Conservation (phyloP, 495 filamentous ascomycete genomes). For the Neurospora sp. region DNA sequence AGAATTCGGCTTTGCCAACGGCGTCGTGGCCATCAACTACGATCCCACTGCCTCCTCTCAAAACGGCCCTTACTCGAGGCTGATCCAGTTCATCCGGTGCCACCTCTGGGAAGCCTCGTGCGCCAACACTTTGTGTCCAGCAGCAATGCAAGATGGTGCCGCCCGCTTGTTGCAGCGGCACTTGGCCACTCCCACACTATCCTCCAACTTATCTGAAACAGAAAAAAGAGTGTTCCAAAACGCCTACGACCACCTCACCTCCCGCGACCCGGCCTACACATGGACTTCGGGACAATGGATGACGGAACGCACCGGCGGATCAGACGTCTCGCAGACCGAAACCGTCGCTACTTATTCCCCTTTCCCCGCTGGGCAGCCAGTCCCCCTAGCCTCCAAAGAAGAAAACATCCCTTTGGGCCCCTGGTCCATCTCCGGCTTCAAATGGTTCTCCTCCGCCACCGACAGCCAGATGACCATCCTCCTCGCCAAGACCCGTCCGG, state of each 20-base stretch:
- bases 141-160: conserved; percentile 63
- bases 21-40: conserved; percentile 45
- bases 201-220: conserved; percentile 6
- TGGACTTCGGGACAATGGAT: conserved; percentile 85
- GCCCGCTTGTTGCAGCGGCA: conserved; percentile 49
- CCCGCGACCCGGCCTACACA: conserved; percentile 44
- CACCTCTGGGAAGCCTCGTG: conserved; percentile 57
- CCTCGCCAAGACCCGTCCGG: conserved; percentile 51
- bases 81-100: conserved; percentile 45
- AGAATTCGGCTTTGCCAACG: conserved; percentile 40
- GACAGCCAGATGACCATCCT: conserved; percentile 61
- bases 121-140: conserved; percentile 55
- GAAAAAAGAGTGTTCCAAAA: conserved; percentile 36
- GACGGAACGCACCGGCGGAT: conserved; percentile 70
- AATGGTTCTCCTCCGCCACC: conserved; percentile 69
- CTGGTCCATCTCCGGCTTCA: conserved; percentile 58
- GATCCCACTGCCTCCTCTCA: conserved; percentile 23
- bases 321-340: conserved; percentile 63
- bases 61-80: conserved; percentile 34
- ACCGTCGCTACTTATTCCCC: conserved; percentile 40
- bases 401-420: conserved; percentile 43
- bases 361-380: background rate
- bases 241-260: conserved; percentile 39
- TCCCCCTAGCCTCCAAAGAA: conserved; percentile 9
- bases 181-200: conserved; percentile 16